Percentiles rank a stretch among this genome's conserved stretches.
These are phyloP conservation scores for Parietichytrium sp. DNA, from an alignment of 108 stramenopile species.

Conservation along the genomic window DNA sequence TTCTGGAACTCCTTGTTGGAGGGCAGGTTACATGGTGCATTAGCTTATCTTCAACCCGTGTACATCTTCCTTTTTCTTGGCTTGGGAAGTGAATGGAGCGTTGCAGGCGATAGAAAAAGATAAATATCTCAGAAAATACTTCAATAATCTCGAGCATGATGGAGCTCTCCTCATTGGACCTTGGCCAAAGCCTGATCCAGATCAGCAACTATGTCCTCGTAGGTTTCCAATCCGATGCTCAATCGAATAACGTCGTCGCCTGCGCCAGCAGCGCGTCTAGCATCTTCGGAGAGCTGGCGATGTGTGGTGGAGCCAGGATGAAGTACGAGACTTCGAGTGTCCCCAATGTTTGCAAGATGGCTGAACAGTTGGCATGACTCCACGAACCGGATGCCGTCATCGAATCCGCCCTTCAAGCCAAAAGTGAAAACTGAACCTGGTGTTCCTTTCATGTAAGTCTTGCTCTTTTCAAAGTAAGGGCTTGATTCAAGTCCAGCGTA, in stretches of 20 bases:
- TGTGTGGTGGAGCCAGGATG: slow-evolving; percentile 39
- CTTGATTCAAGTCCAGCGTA: slow-evolving; percentile 23
- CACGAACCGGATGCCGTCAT: slow-evolving; percentile 4
- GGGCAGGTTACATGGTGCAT: no score
- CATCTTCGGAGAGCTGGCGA: slow-evolving; percentile 25
- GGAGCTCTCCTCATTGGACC: background rate
- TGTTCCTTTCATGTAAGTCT: background rate
- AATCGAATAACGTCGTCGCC: slow-evolving; percentile 39
- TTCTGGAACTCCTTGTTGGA: no score
- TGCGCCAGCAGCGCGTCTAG: background rate
- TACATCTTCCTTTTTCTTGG: no score
- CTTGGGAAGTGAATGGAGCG: no score
- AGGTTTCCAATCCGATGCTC: slow-evolving; percentile 14
- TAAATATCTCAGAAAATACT: no score
- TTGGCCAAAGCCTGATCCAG: slow-evolving; percentile 18
- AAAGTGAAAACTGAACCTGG: slow-evolving; percentile 36
- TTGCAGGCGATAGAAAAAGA: no score
- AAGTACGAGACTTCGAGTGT: slow-evolving; percentile 15
- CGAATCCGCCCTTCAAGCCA: slow-evolving; percentile 39
- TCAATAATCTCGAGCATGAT: no score
- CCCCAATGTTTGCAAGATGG: slow-evolving; percentile 29
- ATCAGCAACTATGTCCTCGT: background rate
- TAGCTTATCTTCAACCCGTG: no score
- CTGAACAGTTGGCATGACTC: slow-evolving; percentile 13
- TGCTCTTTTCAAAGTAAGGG: background rate